A percentile compares a stretch with the other conserved stretches of the same genome.
Conservation (phyloP, 1,284 basidiomycete genomes). For the Austroboletus novae-zelandiae region DNA sequence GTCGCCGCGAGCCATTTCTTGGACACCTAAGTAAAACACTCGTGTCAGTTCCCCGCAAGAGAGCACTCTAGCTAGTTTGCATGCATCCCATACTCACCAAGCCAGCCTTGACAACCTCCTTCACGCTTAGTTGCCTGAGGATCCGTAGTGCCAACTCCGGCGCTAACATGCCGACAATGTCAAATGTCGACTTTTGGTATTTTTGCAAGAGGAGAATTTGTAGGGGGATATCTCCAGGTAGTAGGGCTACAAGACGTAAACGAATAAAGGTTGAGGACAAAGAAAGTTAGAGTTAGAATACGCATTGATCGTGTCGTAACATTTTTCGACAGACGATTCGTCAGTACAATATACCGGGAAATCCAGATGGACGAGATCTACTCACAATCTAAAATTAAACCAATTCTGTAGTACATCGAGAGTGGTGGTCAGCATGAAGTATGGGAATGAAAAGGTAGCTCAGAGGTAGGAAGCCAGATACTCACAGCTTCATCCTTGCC, state of each 20-base stretch:
- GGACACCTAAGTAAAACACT: conserved; percentile 52
- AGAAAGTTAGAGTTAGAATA: neutral
- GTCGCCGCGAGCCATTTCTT: conserved; percentile 72
- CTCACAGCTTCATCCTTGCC: conserved; percentile 69
- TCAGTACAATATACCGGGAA: conserved; percentile 1
- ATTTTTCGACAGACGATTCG: neutral
- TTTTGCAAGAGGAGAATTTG: conserved; percentile 81
- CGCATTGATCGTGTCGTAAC: neutral
- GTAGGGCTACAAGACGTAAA: conserved; percentile 44
- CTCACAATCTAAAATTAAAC: conserved; percentile 57
- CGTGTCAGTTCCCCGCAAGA: conserved; percentile 8
- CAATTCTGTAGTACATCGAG: conserved; percentile 41
- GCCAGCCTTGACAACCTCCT: conserved; percentile 62
- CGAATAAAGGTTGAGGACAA: neutral
- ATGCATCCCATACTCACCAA: conserved; percentile 36
- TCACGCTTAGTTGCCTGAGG: conserved; percentile 61
- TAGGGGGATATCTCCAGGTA: conserved; percentile 74
- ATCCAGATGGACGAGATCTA: neutral
- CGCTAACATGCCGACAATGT: conserved; percentile 73
- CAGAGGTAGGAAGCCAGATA: conserved; percentile 13
- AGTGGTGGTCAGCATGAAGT: conserved; percentile 11
- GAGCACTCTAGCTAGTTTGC: neutral
- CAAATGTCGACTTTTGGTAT: conserved; percentile 77
- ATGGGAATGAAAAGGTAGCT: neutral
- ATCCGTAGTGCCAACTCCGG: conserved; percentile 66